Base-by-base conservation (phyloP, 2,329 filamentous ascomycete genomes). In the Aspergillus proliferans region DNA sequence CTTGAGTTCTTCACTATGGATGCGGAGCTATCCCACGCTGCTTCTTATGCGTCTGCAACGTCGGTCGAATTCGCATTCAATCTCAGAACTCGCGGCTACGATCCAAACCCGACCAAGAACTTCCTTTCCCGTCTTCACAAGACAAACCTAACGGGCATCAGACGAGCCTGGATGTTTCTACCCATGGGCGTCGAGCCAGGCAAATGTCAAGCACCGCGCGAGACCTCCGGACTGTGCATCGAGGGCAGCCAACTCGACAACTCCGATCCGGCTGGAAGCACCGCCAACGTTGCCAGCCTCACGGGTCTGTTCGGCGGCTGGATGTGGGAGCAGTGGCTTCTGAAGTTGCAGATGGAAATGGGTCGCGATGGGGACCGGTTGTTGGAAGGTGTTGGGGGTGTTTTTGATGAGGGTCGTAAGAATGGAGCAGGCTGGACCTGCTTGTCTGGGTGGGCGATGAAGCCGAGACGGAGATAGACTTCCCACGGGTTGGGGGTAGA, bases 301-400 rank as follows among this genome's bases (percentile, higher is more conserved):
- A 86, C 87, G 10, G 91, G 91, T 18, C 73, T 97, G 38, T 82
- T 92, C 1, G 93, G 89, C 4, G 85, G 86, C 22, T 93, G 90
- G 84, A 84, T 85, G 66, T 98, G 91, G 92, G 93, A 98, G 78
- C 87, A 88, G 67, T 98, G 93, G 93, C 80, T 97, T 68, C 73
- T 96, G 57, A 88, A 89, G 63, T 80, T 92, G 61, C 87, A 93
- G 72, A 81, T 85, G 72, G 91, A 96, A 75, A 93, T 88, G 63
- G 86, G 87, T 22, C 84, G 88, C 64, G 75, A 76, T 30, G 74
- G 76, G 49, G 67, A 71, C 43, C 73, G 69, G 50, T 66, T 80
- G 47, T 61, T 83, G 45, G 77, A 81, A 50, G 79, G 78, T 22
- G 74, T 83, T 15, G 75, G 78, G 18, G 73, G 75, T 52, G 75